Percentiles rank a stretch among this genome's conserved stretches.
Evolutionary conservation across 2,329 filamentous ascomycete species (phyloP).

Genomic region (Chaetomium globosum): DNA sequence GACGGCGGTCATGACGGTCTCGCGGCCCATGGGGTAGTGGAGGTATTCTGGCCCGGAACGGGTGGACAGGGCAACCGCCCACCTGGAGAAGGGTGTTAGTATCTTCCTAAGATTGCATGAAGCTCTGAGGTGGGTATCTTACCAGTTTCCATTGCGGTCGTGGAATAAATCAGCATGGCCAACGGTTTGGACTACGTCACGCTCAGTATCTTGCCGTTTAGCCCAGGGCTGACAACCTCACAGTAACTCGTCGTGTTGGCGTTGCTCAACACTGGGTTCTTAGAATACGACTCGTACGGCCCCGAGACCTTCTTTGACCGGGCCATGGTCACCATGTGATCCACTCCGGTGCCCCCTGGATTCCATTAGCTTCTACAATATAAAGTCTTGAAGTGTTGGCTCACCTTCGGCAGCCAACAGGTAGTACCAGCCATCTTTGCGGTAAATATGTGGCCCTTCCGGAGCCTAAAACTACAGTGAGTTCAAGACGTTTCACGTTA

Average conservation of each 20-base stretch:
- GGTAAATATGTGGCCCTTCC: conserved; percentile 59
- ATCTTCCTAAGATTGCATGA: not conserved
- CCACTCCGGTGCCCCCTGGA: conserved; percentile 50
- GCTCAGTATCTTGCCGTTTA: not conserved
- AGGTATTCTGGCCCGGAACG: conserved; percentile 45
- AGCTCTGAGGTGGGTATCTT: conserved; percentile 4
- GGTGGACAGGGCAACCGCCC: conserved; percentile 48
- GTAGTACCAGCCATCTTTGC: conserved; percentile 56
- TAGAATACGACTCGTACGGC: conserved; percentile 48
- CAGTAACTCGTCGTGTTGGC: conserved; percentile 49
- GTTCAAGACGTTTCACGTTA: not conserved
- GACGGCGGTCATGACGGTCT: conserved; percentile 47
- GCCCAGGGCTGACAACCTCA: conserved; percentile 28
- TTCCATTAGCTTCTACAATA: not conserved
- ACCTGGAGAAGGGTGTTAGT: conserved; percentile 37
- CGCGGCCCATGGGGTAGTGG: conserved; percentile 50
- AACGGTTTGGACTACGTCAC: conserved; percentile 51
- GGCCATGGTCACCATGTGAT: conserved; percentile 54
- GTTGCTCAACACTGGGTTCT: conserved; percentile 53
- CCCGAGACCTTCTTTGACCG: conserved; percentile 48
- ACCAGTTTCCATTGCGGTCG: conserved; percentile 48
- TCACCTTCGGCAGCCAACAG: conserved; percentile 55
- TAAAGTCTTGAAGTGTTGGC: not conserved
- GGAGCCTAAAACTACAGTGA: conserved; percentile 41
- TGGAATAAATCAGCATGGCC: conserved; percentile 62